These are phyloP conservation scores for Claviceps paspali DNA, from an alignment of 2,329 filamentous ascomycete genomes.

Conservation along the genomic window DNA sequence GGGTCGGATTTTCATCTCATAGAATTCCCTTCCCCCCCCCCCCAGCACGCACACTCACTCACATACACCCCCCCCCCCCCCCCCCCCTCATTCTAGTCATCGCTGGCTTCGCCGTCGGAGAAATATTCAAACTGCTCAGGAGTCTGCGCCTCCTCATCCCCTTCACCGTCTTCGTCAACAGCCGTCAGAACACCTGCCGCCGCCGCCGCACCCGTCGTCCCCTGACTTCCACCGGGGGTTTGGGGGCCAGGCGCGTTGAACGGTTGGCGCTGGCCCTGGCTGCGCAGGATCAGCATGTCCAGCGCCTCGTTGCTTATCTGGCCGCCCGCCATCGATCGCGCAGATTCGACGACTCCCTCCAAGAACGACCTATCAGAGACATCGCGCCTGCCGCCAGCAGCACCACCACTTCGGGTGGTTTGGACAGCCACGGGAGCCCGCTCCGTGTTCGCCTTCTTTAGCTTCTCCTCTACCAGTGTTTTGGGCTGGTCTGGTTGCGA, in stretches of 20 bases:
- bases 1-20: too few species aligned
- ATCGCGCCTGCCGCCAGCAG: slow-evolving; percentile 19
- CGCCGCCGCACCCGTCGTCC: slow-evolving; percentile 56
- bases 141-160: slow-evolving; percentile 53
- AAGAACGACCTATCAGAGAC: slow-evolving; percentile 16
- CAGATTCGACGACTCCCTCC: slow-evolving; percentile 19
- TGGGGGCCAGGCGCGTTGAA: slow-evolving; percentile 17
- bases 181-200: slow-evolving; percentile 72
- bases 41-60: too few species aligned
- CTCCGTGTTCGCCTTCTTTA: slow-evolving; percentile 61
- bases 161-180: slow-evolving; percentile 71
- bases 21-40: too few species aligned
- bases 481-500: slow-evolving; percentile 66
- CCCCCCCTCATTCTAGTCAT: slow-evolving; percentile 11
- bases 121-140: slow-evolving; percentile 69
- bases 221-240: slow-evolving; percentile 13
- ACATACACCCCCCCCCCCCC: too few species aligned
- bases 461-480: slow-evolving; percentile 74
- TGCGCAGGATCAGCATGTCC: too few species aligned
- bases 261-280: slow-evolving; percentile 19
- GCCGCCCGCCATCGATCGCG: slow-evolving; percentile 17
- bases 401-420: slow-evolving; percentile 10
- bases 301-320: slow-evolving; percentile 26
- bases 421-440: slow-evolving; percentile 42
- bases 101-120: slow-evolving; percentile 43